Evolutionary conservation across 139 green algal genomes (phyloP).

Genomic region (Micractinium sp.): DNA sequence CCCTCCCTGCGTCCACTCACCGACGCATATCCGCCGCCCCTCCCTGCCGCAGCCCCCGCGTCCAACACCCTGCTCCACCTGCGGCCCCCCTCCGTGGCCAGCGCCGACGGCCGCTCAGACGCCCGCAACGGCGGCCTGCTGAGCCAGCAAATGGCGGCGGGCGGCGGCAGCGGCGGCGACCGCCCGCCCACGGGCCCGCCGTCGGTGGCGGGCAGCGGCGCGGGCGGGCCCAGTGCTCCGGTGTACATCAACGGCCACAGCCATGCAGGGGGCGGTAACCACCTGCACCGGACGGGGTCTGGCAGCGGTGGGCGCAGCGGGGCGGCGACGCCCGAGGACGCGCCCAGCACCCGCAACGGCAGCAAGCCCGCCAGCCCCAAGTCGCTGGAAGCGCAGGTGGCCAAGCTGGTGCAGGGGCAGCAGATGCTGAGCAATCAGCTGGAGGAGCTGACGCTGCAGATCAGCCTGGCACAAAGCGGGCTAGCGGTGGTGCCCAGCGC

Average conservation of each 20-base stretch:
- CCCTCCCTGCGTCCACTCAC: too few species aligned
- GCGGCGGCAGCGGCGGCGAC: not conserved
- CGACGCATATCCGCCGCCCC: too few species aligned
- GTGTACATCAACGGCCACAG: constrained; percentile 21
- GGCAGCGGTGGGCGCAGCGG: not conserved
- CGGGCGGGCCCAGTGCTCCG: not conserved
- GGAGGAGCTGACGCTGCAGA: constrained; percentile 45
- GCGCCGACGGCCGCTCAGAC: too few species aligned
- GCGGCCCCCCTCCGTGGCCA: not conserved
- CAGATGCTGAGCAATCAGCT: constrained; percentile 43
- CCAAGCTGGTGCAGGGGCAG: constrained; percentile 42
- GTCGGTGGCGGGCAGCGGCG: not conserved
- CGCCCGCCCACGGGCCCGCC: not conserved
- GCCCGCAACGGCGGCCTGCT: constrained; percentile 29
- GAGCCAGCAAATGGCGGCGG: constrained; percentile 38
- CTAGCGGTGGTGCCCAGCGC: not conserved
- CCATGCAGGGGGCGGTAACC: not conserved
- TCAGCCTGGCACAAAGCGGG: constrained; percentile 33
- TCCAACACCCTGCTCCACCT: not conserved
- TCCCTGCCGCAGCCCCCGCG: not conserved
- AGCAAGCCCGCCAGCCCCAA: constrained; percentile 22
- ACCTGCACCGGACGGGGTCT: not conserved
- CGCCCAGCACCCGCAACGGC: constrained; percentile 8
- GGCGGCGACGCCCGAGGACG: not conserved
- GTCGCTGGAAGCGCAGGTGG: constrained; percentile 27